phyloP scores from a whole-genome alignment of 345 rosid species.

The Dimocarpus longan region DNA sequence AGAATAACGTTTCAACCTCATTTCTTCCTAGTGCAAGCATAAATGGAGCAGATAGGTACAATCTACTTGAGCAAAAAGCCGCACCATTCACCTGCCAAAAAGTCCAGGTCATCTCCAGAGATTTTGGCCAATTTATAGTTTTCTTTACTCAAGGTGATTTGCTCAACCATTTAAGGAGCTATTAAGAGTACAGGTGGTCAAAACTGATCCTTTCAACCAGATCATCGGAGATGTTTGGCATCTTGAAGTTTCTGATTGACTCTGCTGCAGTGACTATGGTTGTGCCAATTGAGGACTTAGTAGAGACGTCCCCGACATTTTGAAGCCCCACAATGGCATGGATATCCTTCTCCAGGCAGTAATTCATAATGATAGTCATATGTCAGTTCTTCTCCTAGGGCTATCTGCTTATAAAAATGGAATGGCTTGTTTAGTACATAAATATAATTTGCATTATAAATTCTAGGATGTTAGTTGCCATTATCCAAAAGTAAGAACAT shows the following conservation, averaged over 20 bases:
- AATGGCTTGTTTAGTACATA: constrained; percentile 3
- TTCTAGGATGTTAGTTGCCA: constrained; percentile 9
- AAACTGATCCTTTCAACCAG: neutral
- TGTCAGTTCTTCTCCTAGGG: constrained; percentile 89
- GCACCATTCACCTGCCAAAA: neutral
- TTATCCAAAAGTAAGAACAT: neutral
- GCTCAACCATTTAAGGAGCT: neutral
- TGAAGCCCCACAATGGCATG: constrained; percentile 72
- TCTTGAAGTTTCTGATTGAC: neutral
- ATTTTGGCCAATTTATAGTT: neutral
- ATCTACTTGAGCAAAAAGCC: neutral
- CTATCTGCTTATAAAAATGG: constrained; percentile 63
- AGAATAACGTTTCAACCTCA: neutral
- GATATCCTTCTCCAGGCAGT: constrained; percentile 58
- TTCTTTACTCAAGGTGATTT: neutral
- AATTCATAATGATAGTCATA: constrained; percentile 55
- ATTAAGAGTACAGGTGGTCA: neutral
- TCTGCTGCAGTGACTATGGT: neutral
- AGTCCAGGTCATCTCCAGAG: neutral
- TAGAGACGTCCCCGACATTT: constrained; percentile 67
- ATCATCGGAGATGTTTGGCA: neutral
- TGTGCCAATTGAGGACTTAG: constrained; percentile 24
- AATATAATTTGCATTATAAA: neutral
- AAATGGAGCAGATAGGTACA: neutral
- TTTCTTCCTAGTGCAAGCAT: neutral